phyloP scores from a whole-genome alignment of 768 basidiomycete genomes.

The Macrolepiota fuliginosa region DNA sequence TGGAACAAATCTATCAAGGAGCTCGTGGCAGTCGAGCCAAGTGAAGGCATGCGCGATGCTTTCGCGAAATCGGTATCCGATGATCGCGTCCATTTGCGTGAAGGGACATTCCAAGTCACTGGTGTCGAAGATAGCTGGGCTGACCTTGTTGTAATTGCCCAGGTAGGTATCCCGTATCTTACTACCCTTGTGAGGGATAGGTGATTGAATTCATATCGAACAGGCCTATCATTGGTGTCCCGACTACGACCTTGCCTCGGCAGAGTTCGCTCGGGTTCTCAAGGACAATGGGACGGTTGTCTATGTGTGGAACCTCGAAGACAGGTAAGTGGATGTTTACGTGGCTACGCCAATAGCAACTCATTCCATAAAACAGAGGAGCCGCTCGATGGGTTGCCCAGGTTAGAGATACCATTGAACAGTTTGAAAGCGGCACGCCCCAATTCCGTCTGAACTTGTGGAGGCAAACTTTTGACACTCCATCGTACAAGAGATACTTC shows the following conservation, averaged over 20 bases:
- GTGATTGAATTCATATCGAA: conserved; percentile 8
- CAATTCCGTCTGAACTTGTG: conserved; percentile 80
- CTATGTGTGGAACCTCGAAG: conserved; percentile 91
- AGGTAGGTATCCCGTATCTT: conserved; percentile 38
- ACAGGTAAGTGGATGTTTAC: conserved; percentile 42
- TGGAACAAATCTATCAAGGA: conserved; percentile 49
- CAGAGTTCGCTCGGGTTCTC: conserved; percentile 78
- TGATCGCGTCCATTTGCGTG: conserved; percentile 45
- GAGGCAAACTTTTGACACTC: conserved; percentile 66
- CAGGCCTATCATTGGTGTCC: conserved; percentile 96
- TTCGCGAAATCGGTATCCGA: conserved; percentile 60
- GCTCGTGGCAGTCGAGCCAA: conserved; percentile 79
- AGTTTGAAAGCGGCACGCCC: conserved; percentile 69
- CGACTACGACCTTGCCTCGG: conserved; percentile 66
- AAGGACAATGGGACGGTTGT: conserved; percentile 70
- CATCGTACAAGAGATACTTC: conserved; percentile 60
- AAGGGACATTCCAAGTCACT: conserved; percentile 72
- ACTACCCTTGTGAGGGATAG: neutral
- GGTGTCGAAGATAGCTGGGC: conserved; percentile 67
- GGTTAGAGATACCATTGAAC: conserved; percentile 67
- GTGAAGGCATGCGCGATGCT: conserved; percentile 77
- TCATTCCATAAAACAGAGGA: conserved; percentile 34
- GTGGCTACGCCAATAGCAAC: neutral
- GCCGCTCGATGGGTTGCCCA: conserved; percentile 71
- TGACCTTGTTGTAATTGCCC: conserved; percentile 75